phyloP scores from a whole-genome alignment of 176 grass and related monocot genomes.

The Ananas comosus region DNA sequence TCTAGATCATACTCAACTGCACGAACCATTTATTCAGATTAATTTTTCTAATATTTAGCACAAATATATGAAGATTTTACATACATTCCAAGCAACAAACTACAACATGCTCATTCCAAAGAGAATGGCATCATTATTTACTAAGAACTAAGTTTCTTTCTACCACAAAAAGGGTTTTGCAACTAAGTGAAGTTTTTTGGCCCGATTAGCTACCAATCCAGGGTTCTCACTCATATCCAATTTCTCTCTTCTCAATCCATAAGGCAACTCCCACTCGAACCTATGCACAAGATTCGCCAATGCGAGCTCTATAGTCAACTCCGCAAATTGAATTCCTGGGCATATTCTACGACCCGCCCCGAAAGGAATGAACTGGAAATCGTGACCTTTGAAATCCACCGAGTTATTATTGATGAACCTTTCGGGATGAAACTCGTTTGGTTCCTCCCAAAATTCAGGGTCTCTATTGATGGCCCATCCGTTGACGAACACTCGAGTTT shows the following conservation, averaged over 20 bases:
- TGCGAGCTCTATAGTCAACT: slow-evolving; percentile 7
- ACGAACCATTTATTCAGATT: too few relatives aligned
- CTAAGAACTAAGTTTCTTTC: too few relatives aligned
- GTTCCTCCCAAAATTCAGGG: slow-evolving; percentile 17
- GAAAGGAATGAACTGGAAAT: slow-evolving; percentile 17
- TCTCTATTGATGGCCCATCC: slow-evolving; percentile 29
- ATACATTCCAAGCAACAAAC: too few relatives aligned
- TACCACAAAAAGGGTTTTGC: too few relatives aligned
- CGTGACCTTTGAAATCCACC: slow-evolving; percentile 2
- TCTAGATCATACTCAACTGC: too few relatives aligned
- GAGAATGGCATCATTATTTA: too few relatives aligned
- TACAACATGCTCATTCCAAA: too few relatives aligned
- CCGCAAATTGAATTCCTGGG: slow-evolving; percentile 6
- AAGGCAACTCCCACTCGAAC: slow-evolving; percentile 4
- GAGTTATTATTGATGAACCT: slow-evolving; percentile 20
- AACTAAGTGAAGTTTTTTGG: too few relatives aligned
- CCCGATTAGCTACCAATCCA: slow-evolving; percentile 5
- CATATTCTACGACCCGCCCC: slow-evolving; percentile 16
- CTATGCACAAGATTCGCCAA: slow-evolving; percentile 14
- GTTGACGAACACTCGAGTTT: slow-evolving; percentile 23
- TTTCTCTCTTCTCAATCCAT: slow-evolving; percentile 1
- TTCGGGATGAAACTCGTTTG: slow-evolving; percentile 21
- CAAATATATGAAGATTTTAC: too few relatives aligned
- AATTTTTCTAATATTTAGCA: too few relatives aligned
- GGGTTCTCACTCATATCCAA: slow-evolving; percentile 16